Percentiles rank a stretch among this genome's conserved stretches.
phyloP scores from a whole-genome alignment of 768 basidiomycete species.

The Boletellus emodensis region DNA sequence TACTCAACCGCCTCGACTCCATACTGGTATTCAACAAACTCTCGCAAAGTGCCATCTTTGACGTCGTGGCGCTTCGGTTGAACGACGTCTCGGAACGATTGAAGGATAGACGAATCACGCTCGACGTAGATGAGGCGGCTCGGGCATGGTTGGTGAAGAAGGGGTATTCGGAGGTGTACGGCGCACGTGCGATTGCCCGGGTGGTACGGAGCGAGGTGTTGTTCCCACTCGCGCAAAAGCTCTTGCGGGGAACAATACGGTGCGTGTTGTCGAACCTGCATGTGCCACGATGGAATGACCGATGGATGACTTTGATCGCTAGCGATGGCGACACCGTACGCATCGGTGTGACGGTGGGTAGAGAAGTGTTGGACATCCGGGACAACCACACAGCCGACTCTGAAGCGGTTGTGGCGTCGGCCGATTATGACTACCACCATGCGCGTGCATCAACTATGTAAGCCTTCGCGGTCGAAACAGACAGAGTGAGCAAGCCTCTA shows the following conservation, averaged over 20 bases:
- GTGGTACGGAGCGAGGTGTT: slow-evolving; percentile 79
- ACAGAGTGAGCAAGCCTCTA: no score
- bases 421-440: no score
- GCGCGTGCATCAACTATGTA: no score
- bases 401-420: slow-evolving; percentile 3
- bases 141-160: slow-evolving; percentile 65
- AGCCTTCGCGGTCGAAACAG: no score
- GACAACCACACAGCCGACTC: slow-evolving; percentile 61
- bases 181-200: slow-evolving; percentile 84
- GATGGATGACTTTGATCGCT: not conserved
- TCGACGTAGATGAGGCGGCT: slow-evolving; percentile 65
- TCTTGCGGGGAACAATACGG: slow-evolving; percentile 78
- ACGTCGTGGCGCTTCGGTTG: slow-evolving; percentile 74
- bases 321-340: slow-evolving; percentile 64
- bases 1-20: slow-evolving; percentile 84
- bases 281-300: not conserved
- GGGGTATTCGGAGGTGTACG: slow-evolving; percentile 83
- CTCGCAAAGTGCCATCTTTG: slow-evolving; percentile 63
- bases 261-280: slow-evolving; percentile 25
- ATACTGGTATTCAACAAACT: slow-evolving; percentile 92
- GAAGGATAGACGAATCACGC: slow-evolving; percentile 56
- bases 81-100: slow-evolving; percentile 69
- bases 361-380: slow-evolving; percentile 44
- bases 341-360: slow-evolving; percentile 46
- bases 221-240: slow-evolving; percentile 76